Conservation (phyloP, 352 stramenopile genomes). For the Phytophthora nicotianae region DNA sequence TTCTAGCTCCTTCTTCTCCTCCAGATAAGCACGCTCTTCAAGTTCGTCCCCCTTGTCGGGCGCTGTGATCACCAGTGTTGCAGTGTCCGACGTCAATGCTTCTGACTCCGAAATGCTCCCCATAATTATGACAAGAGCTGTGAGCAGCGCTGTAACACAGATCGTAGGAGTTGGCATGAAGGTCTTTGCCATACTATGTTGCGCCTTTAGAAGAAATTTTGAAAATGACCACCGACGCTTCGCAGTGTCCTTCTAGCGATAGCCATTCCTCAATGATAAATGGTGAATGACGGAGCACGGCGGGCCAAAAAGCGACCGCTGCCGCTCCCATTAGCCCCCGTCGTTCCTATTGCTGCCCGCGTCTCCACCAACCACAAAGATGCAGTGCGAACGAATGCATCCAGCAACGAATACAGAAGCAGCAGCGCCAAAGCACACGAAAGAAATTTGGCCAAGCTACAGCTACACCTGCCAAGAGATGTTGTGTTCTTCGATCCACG, state of each 20-base stretch:
- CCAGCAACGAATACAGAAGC: constrained; percentile 11
- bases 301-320: constrained; percentile 32
- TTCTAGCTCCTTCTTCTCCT: constrained; percentile 49
- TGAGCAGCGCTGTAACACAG: neutral
- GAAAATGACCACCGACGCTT: constrained; percentile 9
- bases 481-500: constrained; percentile 43
- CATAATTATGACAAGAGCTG: constrained; percentile 3
- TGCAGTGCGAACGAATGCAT: neutral
- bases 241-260: constrained; percentile 26
- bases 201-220: constrained; percentile 11
- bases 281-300: constrained; percentile 30
- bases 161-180: neutral
- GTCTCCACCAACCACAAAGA: constrained; percentile 32
- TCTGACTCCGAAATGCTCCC: neutral
- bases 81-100: constrained; percentile 15
- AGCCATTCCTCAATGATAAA: too few relatives aligned
- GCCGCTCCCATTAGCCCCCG: constrained; percentile 8
- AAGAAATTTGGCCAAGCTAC: constrained; percentile 34
- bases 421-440: constrained; percentile 27
- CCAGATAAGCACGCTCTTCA: constrained; percentile 53
- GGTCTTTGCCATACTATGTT: constrained; percentile 2
- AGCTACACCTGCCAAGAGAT: constrained; percentile 44
- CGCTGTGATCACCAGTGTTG: constrained; percentile 60
- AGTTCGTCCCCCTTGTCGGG: constrained; percentile 75
- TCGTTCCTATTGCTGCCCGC: constrained; percentile 15